phyloP scores from a whole-genome alignment of 1,284 basidiomycete species.

The Trametes sp. region DNA sequence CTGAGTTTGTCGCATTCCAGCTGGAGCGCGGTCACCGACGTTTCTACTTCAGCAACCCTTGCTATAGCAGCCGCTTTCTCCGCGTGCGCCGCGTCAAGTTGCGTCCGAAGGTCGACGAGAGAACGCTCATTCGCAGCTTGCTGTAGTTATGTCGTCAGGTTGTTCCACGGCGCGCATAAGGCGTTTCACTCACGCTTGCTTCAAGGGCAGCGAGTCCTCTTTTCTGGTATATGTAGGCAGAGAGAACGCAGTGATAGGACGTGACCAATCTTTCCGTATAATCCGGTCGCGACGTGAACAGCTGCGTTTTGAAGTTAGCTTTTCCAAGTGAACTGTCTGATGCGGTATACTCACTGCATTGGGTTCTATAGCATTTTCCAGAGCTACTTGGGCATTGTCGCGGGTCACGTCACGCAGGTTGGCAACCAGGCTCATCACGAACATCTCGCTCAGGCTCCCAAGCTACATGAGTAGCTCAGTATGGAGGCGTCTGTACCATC shows the following conservation, averaged over 20 bases:
- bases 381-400: slow-evolving; percentile 8
- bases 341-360: background rate
- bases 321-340: background rate
- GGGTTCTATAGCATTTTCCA: background rate
- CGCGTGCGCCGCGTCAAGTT: background rate
- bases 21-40: background rate
- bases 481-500: too few species aligned
- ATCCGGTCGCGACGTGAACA: slow-evolving; percentile 9
- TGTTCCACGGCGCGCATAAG: background rate
- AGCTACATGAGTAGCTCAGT: slow-evolving; percentile 6
- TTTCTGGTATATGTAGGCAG: background rate
- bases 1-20: background rate
- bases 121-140: background rate
- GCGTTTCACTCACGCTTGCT: background rate
- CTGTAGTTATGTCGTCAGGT: background rate
- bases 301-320: background rate
- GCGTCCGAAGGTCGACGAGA: background rate
- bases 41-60: slow-evolving; percentile 4
- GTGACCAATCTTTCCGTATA: background rate
- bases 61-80: background rate
- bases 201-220: background rate
- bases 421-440: slow-evolving; percentile 7
- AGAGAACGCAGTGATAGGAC: background rate
- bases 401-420: slow-evolving; percentile 9
- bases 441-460: slow-evolving; percentile 10